Percentiles rank a stretch among this genome's conserved stretches.
Conservation (phyloP, 805 yeast genomes). For the Candida chauliodis region DNA sequence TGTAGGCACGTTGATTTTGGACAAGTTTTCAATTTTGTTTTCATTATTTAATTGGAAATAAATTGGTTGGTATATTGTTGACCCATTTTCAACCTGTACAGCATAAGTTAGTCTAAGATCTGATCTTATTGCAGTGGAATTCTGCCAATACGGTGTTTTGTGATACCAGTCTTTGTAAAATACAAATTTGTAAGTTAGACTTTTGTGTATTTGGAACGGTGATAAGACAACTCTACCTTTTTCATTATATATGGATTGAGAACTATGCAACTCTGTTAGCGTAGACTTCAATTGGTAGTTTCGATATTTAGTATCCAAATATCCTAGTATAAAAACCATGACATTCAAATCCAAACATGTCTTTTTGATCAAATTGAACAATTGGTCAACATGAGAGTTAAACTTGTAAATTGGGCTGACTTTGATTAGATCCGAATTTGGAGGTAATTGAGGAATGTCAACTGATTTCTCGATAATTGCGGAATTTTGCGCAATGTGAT, state of each 20-base stretch:
- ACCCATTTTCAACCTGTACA: constrained; percentile 12
- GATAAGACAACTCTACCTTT: constrained; percentile 14
- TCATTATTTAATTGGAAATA: constrained; percentile 21
- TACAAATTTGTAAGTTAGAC: constrained; percentile 16
- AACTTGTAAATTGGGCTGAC: constrained; percentile 29
- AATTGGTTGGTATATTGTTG: constrained; percentile 15
- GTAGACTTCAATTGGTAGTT: constrained; percentile 7
- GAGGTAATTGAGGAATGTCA: constrained; percentile 28
- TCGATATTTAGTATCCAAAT: constrained; percentile 26
- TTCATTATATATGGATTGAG: constrained; percentile 9
- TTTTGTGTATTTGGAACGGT: constrained; percentile 11
- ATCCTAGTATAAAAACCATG: constrained; percentile 28
- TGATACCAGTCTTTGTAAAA: constrained; percentile 37
- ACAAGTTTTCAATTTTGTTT: constrained; percentile 4
- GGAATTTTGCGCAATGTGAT: constrained; percentile 26
- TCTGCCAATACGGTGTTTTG: constrained; percentile 15
- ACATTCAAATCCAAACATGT: constrained; percentile 20
- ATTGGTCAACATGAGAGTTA: constrained; percentile 25
- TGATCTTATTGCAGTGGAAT: constrained; percentile 3
- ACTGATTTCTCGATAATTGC: constrained; percentile 15
- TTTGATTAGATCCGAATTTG: constrained; percentile 21
- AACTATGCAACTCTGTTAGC: not conserved
- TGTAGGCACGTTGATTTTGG: not conserved
- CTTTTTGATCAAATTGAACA: constrained; percentile 24
- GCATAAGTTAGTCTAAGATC: constrained; percentile 16